These are phyloP conservation scores for Leptomonas seymouri DNA, from an alignment of 208 protist species.

Conservation along the genomic window DNA sequence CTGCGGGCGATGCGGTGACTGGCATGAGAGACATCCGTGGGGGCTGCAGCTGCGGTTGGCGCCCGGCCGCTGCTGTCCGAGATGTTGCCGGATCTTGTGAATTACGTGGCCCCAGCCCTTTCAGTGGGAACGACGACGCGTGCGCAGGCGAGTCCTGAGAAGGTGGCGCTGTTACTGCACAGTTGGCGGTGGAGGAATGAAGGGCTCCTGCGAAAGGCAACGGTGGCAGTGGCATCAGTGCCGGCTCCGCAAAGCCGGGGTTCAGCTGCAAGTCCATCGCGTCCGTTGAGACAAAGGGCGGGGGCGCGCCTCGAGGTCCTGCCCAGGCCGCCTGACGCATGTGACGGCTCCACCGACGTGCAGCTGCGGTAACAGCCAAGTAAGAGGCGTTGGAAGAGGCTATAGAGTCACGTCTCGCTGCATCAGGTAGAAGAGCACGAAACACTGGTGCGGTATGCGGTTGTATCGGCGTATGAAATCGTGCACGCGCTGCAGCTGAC, in stretches of 20 bases:
- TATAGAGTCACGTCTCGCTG: constrained; percentile 1
- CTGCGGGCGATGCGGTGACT: neutral
- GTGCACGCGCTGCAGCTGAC: neutral
- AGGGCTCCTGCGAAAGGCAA: neutral
- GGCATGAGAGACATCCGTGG: neutral
- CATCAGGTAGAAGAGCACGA: neutral
- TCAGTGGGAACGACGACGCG: neutral
- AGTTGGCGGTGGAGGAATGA: neutral
- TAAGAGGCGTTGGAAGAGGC: neutral
- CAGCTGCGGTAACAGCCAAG: constrained; percentile 1
- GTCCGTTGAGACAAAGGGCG: constrained; percentile 15
- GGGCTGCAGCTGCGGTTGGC: neutral
- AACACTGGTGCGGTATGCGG: constrained; percentile 13
- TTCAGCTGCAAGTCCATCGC: constrained; percentile 10
- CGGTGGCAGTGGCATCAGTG: constrained; percentile 2
- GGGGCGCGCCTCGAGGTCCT: neutral
- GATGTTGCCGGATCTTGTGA: too few species aligned
- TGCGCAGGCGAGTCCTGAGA: neutral
- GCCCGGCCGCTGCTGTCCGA: too few species aligned
- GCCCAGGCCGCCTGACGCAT: constrained; percentile 15
- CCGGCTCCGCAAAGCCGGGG: constrained; percentile 5
- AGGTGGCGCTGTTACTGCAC: too few species aligned
- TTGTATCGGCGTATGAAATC: neutral
- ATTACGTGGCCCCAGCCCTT: neutral
- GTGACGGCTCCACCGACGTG: constrained; percentile 8